Evolutionary conservation across 352 stramenopile species (phyloP), one percentile per base, ranked within the genome.

Genomic region (Pythium dissimile): DNA sequence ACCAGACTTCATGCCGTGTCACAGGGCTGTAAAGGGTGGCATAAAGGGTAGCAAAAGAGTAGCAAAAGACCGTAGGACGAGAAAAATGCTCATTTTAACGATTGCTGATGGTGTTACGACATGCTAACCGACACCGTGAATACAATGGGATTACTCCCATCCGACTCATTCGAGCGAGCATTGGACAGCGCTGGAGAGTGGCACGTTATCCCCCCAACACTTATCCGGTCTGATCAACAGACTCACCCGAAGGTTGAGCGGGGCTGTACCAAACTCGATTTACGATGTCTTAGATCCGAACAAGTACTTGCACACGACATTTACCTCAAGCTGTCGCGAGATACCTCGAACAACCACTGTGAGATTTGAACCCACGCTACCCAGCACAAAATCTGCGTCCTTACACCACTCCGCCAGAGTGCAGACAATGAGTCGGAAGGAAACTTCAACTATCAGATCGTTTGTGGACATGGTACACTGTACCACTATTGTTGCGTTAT

Each of bases 221-320:
- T 47, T 32, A 4, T 35, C 24, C 37, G 49, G 37, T 47, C 35
- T 56, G 37, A 39, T 39, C 34, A 43, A 44, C 12, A 54, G 43
- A 50, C 43, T 50, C 43, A 37, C 43, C 43, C 43, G 35, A 48
- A 23, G 24, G 28, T 71, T 46, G 6, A 55, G 18, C 51, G 52
- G 21, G 13, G 16, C 35, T 39, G 56, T 45, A 58, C 51, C 46
- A 58, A 41, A 50, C 34, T 39, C 51, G 60, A 23, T 18, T 66
- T 13, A 58, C 58, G 50, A 67, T 71, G 53, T 71, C 58, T 71
- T 41, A 35, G 48, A 64, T 64, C 58, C 42, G 37, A 30, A 52
- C 34, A 38, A 71, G 52, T 46, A 47, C 52, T 66, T 47, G 31
- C 59, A 66, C 63, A 63, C 52, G 57, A 67, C 59, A 68, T 50